Evolutionary conservation across 768 basidiomycete genomes (phyloP).

Genomic region (Hirschioporus abietinus): DNA sequence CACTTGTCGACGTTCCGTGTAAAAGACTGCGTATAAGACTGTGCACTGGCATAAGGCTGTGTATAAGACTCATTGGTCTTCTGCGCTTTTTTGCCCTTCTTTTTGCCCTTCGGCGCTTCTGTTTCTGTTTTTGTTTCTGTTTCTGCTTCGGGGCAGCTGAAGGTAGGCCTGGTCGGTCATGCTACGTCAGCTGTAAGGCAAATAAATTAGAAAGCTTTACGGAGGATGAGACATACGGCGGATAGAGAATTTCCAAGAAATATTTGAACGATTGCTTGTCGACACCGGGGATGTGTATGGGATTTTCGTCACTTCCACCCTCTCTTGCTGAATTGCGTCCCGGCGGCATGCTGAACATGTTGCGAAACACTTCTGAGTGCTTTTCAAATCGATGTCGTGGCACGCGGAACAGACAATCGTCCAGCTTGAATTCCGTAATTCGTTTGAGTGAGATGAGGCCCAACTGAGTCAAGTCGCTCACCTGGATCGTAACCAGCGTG

Average conservation of each 20-base stretch:
- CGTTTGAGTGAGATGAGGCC: too few species aligned
- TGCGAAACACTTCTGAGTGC: slow-evolving; percentile 22
- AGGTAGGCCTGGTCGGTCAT: too few species aligned
- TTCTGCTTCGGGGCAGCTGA: background rate
- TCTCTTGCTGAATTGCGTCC: slow-evolving; percentile 21
- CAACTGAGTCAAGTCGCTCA: background rate
- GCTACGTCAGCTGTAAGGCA: background rate
- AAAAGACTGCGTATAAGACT: background rate
- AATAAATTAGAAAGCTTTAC: background rate
- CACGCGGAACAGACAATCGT: slow-evolving; percentile 32
- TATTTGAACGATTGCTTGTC: slow-evolving; percentile 19
- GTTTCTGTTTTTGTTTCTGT: too few species aligned
- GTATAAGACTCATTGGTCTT: too few species aligned
- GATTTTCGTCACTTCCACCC: slow-evolving; percentile 25
- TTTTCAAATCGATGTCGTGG: slow-evolving; percentile 29
- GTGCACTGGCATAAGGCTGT: too few species aligned
- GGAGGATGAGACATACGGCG: slow-evolving; percentile 16
- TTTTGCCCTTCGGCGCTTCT: too few species aligned
- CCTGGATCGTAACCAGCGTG: background rate
- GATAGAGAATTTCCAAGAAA: slow-evolving; percentile 24
- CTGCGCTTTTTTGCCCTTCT: too few species aligned
- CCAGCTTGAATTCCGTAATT: slow-evolving; percentile 24
- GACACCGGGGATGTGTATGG: slow-evolving; percentile 24
- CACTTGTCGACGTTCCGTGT: slow-evolving; percentile 27
- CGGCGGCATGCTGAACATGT: slow-evolving; percentile 27